Base-by-base conservation (phyloP, 345 rosid genomes). In the Aquilaria malaccensis region DNA sequence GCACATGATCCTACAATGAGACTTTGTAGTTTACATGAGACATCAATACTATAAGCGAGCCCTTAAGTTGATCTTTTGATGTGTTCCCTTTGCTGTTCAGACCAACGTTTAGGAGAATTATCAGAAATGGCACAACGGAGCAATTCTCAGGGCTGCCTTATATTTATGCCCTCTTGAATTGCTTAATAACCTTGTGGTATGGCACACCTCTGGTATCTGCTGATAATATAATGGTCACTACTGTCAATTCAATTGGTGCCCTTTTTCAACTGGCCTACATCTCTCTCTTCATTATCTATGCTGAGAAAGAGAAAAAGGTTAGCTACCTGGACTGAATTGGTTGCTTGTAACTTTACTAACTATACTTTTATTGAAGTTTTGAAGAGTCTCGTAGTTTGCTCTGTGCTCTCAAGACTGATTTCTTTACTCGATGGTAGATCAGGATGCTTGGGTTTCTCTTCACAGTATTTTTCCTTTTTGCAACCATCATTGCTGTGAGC, bases 71-170 rank as follows among this genome's bases (percentile, higher is more conserved):
- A 55, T 49, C 46, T 14, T 59, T 59, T 67, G 46, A 22, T 54
- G 64, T 60, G 30, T 50, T 54, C 15, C 30, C 56, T 72, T 48
- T 45, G 65, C 48, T 47, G 56, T 60, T 33, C 83, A 92, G 98
- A 76, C 87, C 96, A 43, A 88, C 95, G 6, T 92, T 86, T 79
- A 78, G 79, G 74, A 85, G 98, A 77, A 85, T 92, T 31, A 65
- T 88, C 78, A 82, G 92, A 76, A 92, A 86, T 74, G 70, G 30
- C 49, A 75, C 98, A 0, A 92, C 87, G 0, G 93, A 88, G 67
- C 82, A 82, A 56, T 92, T 92, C 76, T 92, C 96, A 0, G 96
- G 88, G 65, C 76, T 86, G 76, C 98, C 98, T 14, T 92, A 88
- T 62, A 53, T 88, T 63, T 92, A 88, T 72, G 78, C 93, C 10